Conservation (phyloP, 2,329 filamentous ascomycete species). For the Sporothrix pseudoabietina region DNA sequence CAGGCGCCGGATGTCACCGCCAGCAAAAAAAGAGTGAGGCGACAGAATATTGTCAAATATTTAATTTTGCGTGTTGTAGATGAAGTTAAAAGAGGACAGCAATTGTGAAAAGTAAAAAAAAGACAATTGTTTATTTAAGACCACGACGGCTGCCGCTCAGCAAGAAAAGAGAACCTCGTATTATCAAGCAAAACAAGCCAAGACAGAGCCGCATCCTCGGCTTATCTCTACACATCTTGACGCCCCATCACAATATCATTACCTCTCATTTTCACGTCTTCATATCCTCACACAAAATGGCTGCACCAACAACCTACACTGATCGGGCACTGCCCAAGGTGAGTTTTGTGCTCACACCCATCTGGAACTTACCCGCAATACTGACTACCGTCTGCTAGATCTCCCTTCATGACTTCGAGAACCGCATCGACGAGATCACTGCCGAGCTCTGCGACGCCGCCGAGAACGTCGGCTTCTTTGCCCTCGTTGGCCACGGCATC, state of each 20-base stretch:
- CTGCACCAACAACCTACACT: conserved; percentile 31
- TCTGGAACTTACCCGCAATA: background rate
- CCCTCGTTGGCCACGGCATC: conserved; percentile 53
- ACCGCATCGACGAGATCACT: conserved; percentile 58
- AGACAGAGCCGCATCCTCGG: background rate
- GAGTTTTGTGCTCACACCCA: background rate
- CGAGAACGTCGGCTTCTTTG: conserved; percentile 62
- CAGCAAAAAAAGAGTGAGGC: background rate
- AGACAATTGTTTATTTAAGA: conserved; percentile 1
- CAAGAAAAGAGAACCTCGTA: background rate
- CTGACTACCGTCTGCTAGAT: conserved; percentile 42
- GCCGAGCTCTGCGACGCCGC: conserved; percentile 54
- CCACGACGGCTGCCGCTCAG: background rate
- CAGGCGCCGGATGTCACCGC: conserved; percentile 22
- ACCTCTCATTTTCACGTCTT: background rate
- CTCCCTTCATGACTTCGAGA: conserved; percentile 56
- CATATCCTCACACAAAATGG: conserved; percentile 28
- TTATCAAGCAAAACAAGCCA: background rate
- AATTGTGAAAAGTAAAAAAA: background rate
- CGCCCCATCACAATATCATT: background rate
- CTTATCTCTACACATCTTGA: background rate
- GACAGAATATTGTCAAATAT: background rate
- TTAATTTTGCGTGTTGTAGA: background rate
- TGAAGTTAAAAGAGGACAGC: background rate
- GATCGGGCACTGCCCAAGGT: conserved; percentile 34